Evolutionary conservation across 768 basidiomycete genomes (phyloP), one percentile per base, ranked within the genome.

Genomic region (Calocera viscosa): DNA sequence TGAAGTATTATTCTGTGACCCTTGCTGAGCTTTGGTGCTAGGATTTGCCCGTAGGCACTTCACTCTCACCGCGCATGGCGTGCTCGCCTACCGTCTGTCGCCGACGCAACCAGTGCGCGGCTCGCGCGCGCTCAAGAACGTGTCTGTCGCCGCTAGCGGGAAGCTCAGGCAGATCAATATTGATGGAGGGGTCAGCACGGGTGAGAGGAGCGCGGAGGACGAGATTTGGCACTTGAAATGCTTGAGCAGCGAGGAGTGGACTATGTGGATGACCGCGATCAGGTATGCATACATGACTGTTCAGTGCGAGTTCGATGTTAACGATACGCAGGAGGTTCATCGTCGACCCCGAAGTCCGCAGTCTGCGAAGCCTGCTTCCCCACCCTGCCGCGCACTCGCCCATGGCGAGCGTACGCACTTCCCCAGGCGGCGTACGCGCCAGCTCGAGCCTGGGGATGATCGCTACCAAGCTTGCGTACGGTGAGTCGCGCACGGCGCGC

Each of bases 21-120:
- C n/a, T n/a, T n/a, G n/a, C n/a, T n/a, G n/a, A n/a, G n/a, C n/a
- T n/a, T n/a, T n/a, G n/a, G n/a, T n/a, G 28, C 2, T 73, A 91
- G 91, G 91, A 11, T 92, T 90, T 76, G 91, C 90, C 19, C 86
- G 89, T 64, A 86, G 90, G 49, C 90, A 90, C 77, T 92, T 93
- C 71, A 82, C 82, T 38, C 79, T 93, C 11, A 78, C 83, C 70
- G 80, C 83, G 39, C 83, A 84, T 11, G 90, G 90, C 11, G 74
- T 84, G n/a, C 78, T 93, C 63, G 82, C 83, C 1, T 93, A 93
- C 71, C 83, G 89, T 0, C 82, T 90, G 68, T 84, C 86, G 68
- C 88, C 87, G 14, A 86, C 84, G 12, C 85, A 84, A 66, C 85
- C 88, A 22, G 72, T 84, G 67, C 84, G 90, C 63, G 91, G 92